phyloP scores from a whole-genome alignment of 306 rosid species.

The Vicia villosa region DNA sequence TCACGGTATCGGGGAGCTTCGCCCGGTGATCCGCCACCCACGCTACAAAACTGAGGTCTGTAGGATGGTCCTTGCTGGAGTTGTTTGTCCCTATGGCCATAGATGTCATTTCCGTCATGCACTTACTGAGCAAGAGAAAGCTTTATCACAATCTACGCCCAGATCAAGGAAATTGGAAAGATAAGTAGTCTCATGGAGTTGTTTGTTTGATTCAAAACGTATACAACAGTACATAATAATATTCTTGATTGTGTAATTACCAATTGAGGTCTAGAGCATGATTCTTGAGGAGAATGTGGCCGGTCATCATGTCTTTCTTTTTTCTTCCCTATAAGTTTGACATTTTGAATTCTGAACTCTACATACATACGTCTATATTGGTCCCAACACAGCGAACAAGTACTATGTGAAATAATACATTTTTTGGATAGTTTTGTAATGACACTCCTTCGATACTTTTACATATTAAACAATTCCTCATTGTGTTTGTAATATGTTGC shows the following conservation, averaged over 20 bases:
- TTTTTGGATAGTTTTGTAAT: constrained; percentile 20
- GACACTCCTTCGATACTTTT: constrained; percentile 37
- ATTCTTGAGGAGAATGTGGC: constrained; percentile 32
- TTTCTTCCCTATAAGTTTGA: constrained; percentile 19
- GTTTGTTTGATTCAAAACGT: constrained; percentile 34
- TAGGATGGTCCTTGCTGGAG: constrained; percentile 83
- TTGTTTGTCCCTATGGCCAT: constrained; percentile 83
- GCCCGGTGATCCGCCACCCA: constrained; percentile 94
- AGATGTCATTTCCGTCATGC: constrained; percentile 98
- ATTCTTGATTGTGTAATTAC: constrained; percentile 47
- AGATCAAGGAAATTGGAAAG: constrained; percentile 50
- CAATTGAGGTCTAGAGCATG: constrained; percentile 37
- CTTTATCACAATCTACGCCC: constrained; percentile 47
- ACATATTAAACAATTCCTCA: constrained; percentile 35
- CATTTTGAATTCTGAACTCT: constrained; percentile 40
- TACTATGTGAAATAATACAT: constrained; percentile 35
- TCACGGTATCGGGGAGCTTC: constrained; percentile 84
- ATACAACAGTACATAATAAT: constrained; percentile 45
- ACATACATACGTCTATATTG: constrained; percentile 28
- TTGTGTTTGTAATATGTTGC: constrained; percentile 33
- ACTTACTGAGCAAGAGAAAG: constrained; percentile 66
- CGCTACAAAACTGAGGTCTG: constrained; percentile 94
- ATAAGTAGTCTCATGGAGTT: constrained; percentile 32
- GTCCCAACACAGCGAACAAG: constrained; percentile 35
- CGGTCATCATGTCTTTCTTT: constrained; percentile 27